Percentiles rank a stretch among this genome's conserved stretches.
These are phyloP conservation scores for Nannochloris sp. DNA, from an alignment of 139 green algal genomes.

Conservation along the genomic window DNA sequence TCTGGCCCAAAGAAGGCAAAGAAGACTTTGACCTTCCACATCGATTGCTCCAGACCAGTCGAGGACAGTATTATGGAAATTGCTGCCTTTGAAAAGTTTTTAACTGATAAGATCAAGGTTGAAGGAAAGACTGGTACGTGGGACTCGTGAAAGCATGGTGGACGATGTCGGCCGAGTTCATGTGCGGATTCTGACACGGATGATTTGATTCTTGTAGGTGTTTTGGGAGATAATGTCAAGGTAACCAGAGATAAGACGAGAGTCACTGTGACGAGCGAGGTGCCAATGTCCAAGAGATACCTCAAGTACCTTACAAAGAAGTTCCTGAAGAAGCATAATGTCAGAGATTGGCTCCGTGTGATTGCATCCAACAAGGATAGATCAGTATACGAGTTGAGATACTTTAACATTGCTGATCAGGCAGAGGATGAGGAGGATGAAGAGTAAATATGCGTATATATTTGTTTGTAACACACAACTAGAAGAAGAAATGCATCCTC, in stretches of 20 bases:
- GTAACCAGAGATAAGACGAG: constrained; percentile 84
- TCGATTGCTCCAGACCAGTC: constrained; percentile 88
- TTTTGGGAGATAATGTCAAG: constrained; percentile 78
- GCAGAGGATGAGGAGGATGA: constrained; percentile 81
- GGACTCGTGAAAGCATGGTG: too few relatives aligned
- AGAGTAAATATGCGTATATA: constrained; percentile 17
- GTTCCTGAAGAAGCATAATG: constrained; percentile 99
- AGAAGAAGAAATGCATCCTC: not conserved
- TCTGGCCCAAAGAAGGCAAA: constrained; percentile 52
- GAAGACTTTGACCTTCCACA: constrained; percentile 66
- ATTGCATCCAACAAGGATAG: constrained; percentile 98
- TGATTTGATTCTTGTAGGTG: constrained; percentile 34
- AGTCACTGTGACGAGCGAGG: constrained; percentile 75
- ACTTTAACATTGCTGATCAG: constrained; percentile 98
- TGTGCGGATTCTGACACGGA: not conserved
- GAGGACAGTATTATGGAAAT: constrained; percentile 91
- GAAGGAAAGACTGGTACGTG: constrained; percentile 56
- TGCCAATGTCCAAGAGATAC: constrained; percentile 78
- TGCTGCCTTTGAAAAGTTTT: constrained; percentile 95
- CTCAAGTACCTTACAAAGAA: constrained; percentile 99
- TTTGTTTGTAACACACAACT: not conserved
- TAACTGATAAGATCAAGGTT: constrained; percentile 96
- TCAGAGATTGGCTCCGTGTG: constrained; percentile 96
- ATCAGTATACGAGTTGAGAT: constrained; percentile 92
- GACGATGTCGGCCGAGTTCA: constrained; percentile 12